A percentile compares a stretch with the other conserved stretches of the same genome.
Conservation (phyloP, 768 basidiomycete genomes). For the Agrocybe praecox region DNA sequence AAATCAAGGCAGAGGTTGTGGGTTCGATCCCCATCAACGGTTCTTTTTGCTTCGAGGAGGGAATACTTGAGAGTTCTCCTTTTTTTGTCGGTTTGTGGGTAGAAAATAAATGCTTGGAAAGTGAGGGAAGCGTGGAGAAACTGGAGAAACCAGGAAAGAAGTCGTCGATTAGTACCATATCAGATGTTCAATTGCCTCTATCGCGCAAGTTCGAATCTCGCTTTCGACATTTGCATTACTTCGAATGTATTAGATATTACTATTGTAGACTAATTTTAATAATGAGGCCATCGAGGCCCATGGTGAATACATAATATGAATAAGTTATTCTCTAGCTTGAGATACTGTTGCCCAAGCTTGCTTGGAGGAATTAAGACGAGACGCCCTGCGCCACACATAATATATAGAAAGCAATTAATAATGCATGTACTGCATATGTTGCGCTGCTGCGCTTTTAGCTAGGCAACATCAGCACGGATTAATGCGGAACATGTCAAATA, state of each 20-base stretch:
- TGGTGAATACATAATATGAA: not conserved
- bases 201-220: too few relatives aligned
- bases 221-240: not conserved
- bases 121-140: too few relatives aligned
- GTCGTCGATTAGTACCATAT: too few relatives aligned
- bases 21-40: slow-evolving; percentile 24
- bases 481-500: not conserved
- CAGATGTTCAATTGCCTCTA: too few relatives aligned
- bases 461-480: not conserved
- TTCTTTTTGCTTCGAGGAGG: slow-evolving; percentile 10
- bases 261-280: not conserved
- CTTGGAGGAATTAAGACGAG: not conserved
- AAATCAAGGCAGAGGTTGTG: slow-evolving; percentile 25
- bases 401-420: slow-evolving; percentile 1
- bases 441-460: not conserved
- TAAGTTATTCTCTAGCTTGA: not conserved
- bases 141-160: too few relatives aligned
- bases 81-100: too few relatives aligned
- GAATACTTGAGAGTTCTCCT: too few relatives aligned
- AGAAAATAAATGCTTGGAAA: too few relatives aligned
- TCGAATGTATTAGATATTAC: not conserved
- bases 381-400: slow-evolving; percentile 13
- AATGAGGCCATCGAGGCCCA: not conserved
- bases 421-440: not conserved
- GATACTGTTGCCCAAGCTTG: not conserved